Conservation (phyloP, 441 rosid species). For the Pelargonium fulgidum region DNA sequence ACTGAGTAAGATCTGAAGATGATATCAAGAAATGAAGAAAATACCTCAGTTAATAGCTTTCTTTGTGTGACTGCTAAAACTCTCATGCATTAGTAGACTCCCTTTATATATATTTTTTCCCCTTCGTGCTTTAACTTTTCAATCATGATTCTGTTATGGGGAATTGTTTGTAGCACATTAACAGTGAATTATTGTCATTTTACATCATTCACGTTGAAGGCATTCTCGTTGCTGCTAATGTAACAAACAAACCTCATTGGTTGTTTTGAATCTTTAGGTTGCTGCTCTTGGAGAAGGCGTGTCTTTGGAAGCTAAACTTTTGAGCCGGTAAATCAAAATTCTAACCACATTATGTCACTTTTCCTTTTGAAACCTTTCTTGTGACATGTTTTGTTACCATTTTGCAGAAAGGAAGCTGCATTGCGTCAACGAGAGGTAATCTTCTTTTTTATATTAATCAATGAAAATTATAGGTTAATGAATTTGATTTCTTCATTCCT, state of each 20-base stretch:
- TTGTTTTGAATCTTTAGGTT: constrained; percentile 34
- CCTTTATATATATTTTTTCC: not conserved
- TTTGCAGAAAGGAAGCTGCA: constrained; percentile 66
- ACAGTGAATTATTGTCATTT: not conserved
- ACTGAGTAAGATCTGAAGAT: not conserved
- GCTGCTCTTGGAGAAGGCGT: constrained; percentile 60
- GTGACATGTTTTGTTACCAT: constrained; percentile 22
- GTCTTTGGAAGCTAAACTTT: constrained; percentile 69
- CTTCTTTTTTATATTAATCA: not conserved
- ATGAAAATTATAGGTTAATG: not conserved
- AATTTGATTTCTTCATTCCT: constrained; percentile 5
- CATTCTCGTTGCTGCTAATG: not conserved
- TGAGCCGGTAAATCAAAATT: constrained; percentile 46
- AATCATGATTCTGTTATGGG: not conserved
- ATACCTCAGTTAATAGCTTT: not conserved
- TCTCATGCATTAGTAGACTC: not conserved
- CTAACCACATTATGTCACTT: constrained; percentile 9
- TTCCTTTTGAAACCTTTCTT: constrained; percentile 9
- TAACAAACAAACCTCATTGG: constrained; percentile 5
- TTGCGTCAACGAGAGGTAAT: constrained; percentile 71
- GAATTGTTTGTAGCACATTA: not conserved
- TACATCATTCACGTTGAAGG: not conserved
- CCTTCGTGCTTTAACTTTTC: not conserved
- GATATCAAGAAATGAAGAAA: not conserved
- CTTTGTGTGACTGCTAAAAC: too few species aligned